Evolutionary conservation across 2,329 filamentous ascomycete genomes (phyloP).

Genomic region (Epichloe sp.): DNA sequence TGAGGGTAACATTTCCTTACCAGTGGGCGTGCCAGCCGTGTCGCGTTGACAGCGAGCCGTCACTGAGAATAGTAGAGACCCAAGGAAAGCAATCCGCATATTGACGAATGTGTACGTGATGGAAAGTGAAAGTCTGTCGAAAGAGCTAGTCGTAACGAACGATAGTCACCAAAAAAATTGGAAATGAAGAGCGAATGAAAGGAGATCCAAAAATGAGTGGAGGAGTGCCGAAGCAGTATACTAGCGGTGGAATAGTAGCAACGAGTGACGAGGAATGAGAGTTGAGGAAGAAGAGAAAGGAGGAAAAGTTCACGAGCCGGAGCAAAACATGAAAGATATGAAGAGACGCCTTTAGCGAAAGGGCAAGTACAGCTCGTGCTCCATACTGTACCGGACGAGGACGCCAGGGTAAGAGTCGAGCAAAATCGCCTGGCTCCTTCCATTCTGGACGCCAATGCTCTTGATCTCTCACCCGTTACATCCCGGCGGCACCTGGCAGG

Average conservation of each 20-base stretch:
- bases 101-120: constrained; percentile 2
- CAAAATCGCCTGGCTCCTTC: background rate
- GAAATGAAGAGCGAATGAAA: constrained; percentile 8
- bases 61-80: constrained; percentile 7
- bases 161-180: constrained; percentile 19
- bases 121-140: constrained; percentile 9
- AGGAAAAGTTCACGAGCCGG: background rate
- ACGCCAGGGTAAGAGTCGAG: background rate
- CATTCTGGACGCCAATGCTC: background rate
- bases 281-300: constrained; percentile 3
- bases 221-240: constrained; percentile 11
- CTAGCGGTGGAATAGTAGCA: constrained; percentile 11
- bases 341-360: constrained; percentile 1
- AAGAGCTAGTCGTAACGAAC: constrained; percentile 18
- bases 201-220: constrained; percentile 20
- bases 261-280: constrained; percentile 10
- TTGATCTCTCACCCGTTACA: background rate
- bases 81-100: constrained; percentile 13
- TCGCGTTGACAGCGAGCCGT: constrained; percentile 3
- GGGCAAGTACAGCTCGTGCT: background rate
- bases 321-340: background rate
- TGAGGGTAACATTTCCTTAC: background rate
- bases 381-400: background rate
- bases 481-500: background rate
- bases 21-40: background rate